Evolutionary conservation across 1,139 yeast species (phyloP), one percentile per base, ranked within the genome.

Genomic region (Debaryomyces fabryi): DNA sequence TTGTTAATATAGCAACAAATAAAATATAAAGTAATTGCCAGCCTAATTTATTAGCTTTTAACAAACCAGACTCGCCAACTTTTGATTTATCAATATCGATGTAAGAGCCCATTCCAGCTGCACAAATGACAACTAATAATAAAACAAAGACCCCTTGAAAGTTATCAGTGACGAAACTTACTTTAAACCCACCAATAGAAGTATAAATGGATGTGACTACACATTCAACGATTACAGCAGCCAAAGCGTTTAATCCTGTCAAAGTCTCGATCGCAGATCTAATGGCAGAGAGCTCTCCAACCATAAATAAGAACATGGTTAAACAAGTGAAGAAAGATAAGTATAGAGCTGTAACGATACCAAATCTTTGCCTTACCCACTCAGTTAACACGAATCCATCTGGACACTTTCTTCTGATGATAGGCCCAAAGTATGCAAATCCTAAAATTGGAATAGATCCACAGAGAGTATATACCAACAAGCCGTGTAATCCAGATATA

Each of bases 321-420:
- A 92, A 76, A 50, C 92, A 79, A 3, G 97, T 90, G 67, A 91
- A 89, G 44, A 83, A 84, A 4, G 96, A 85, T 48, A 92, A 70
- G 58, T 88, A 89, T 55, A 89, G 72, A 1, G 88, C 87, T 6
- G 96, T 77, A 18, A 85, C 68, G 5, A 76, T 63, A 1, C 97
- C 98, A 61, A 77, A 92, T 53, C 97, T 75, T 39, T 81, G 83
- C 60, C 89, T 79, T 12, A 89, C 95, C 98, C 98, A 92, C 64
- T 91, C 97, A n/a, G 97, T 89, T 55, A 92, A 73, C 37, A 92
- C 90, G 63, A 92, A 92, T 4, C 97, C 98, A 8, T 88, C 83
- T 0, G 98, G 97, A 60, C 96, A 88, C 56, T 80, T 80, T 52
- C 73, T 79, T 56, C 97, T 76, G 52, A 92, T 86, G 10, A 83